Evolutionary conservation across 1,284 basidiomycete genomes (phyloP).

Genomic region (Porogramme epimiltina): DNA sequence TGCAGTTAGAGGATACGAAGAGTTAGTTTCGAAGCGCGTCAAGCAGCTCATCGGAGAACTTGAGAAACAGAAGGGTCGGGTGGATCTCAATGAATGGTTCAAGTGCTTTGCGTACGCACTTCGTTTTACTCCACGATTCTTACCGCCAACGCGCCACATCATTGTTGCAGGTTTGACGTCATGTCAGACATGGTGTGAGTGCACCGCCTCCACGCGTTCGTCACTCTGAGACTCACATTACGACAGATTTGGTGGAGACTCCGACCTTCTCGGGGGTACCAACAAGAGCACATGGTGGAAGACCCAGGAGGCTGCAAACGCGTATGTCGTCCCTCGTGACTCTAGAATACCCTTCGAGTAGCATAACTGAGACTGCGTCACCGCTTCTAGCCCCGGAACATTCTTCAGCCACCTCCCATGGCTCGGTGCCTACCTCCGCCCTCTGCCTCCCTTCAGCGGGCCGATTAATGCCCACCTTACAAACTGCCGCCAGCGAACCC

Average conservation of each 20-base stretch:
- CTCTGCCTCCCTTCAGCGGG: background rate
- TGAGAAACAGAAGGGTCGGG: background rate
- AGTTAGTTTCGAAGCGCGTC: background rate
- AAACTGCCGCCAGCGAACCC: conserved; percentile 1
- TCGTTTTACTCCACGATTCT: too few relatives aligned
- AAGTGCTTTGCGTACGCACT: conserved; percentile 10
- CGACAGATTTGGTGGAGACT: conserved; percentile 27
- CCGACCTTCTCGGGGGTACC: background rate
- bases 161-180: conserved; percentile 7
- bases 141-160: too few relatives aligned
- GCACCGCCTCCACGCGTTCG: background rate
- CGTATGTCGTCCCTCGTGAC: background rate
- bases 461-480: background rate
- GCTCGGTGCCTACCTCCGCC: background rate
- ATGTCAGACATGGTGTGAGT: conserved; percentile 13
- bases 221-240: conserved; percentile 47
- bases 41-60: conserved; percentile 2
- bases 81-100: conserved; percentile 5
- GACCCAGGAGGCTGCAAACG: background rate
- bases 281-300: background rate
- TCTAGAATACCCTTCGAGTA: background rate
- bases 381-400: background rate
- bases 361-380: background rate
- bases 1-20: conserved; percentile 9
- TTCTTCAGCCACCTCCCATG: conserved; percentile 1